Evolutionary conservation across 2,329 filamentous ascomycete species (phyloP), one percentile per base, ranked within the genome.

Genomic region (Fusarium annulatum): DNA sequence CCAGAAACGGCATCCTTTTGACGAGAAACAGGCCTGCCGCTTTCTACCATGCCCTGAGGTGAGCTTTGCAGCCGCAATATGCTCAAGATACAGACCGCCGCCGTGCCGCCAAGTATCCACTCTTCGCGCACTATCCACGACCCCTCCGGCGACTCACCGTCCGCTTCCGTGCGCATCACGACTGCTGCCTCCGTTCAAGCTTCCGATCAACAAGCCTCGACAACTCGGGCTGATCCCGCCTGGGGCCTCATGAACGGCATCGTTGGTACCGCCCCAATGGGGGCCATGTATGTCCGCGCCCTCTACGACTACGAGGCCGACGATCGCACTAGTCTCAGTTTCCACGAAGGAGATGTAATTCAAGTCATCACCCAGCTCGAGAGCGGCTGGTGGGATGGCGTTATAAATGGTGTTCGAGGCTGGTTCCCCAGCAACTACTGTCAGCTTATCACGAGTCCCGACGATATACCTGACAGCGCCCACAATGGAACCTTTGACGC

Each of bases 351-450:
- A 79, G 96, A 99, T 84, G 91, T 98, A 76, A 99, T 99, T 79
- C 96, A 98, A 85, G 96, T 99, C 78, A 96, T 99, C 78, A 99
- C 96, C 60, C 96, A 98, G 84, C 88, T 98, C 64, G 96, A 99
- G 83, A 98, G 95, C 79, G 96, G 96, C 64, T 99, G 96, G 96
- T 99, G 96, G 96, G 96, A 99, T 85, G 96, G 96, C 55, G 94
- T 99, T 63, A 97, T 99, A 81, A 96, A 98, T 79, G 94, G 95
- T 67, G 93, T 97, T 76, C 92, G 96, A 81, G 96, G 96, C 81
- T 99, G 96, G 96, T 99, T 99, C 82, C 96, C 96, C 42, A 98
- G 96, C 87, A 99, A 99, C 83, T 99, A 99, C 85, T 98, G 96
- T 85, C 92, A 94, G 75, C 91, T 96, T 72, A 93, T 98, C 77